Base-by-base conservation (phyloP, 2,329 filamentous ascomycete species). In the Penicillium sp. region DNA sequence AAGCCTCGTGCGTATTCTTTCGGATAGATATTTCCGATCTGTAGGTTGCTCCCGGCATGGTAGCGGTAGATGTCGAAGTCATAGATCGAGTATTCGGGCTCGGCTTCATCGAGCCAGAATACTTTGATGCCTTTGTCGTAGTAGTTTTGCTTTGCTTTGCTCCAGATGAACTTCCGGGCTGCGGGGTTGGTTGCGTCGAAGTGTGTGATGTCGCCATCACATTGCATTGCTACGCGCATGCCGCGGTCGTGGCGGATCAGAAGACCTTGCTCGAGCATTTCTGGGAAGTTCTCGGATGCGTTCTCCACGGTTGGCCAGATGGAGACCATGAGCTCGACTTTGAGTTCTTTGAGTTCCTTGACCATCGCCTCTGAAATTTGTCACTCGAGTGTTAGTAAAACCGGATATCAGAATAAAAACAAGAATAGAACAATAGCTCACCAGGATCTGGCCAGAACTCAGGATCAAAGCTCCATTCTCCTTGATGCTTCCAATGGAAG, bases 61-160 rank as follows among this genome's bases (percentile, higher is more conserved):
- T 87, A 87, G 16, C 84, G 79, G 66, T 84, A 88, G 59, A 83
- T 83, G 52, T 88, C 85, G 63, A 87, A 88, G 65, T 88, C 84
- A 65, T 88, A 88, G 10, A 77, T 76, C 0, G 71, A 76, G 61
- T 87, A 88, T 65, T 88, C 85, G 0, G 85, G 85, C 61, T 88
- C 85, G 0, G 85, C 85, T 66, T 88, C 85, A 60, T 89, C 86
- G 0, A 88, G 77, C 85, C 86, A 88, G 69, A 88, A 88, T 0
- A 82, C 70, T 55, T 80, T 79, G 67, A 88, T 83, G 2, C 86
- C 86, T 50, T 81, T 82, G 45, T 77, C 69, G 61, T 81, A 82
- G 70, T 88, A 88, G 65, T 87, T 84, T 49, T 79, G 61, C 65
- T 82, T 84, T 0, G 74, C 80, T 50, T 80, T 82, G 1, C 72